These are phyloP conservation scores for Aquilaria yunnanensis DNA, from an alignment of 345 rosid species.

Conservation along the genomic window DNA sequence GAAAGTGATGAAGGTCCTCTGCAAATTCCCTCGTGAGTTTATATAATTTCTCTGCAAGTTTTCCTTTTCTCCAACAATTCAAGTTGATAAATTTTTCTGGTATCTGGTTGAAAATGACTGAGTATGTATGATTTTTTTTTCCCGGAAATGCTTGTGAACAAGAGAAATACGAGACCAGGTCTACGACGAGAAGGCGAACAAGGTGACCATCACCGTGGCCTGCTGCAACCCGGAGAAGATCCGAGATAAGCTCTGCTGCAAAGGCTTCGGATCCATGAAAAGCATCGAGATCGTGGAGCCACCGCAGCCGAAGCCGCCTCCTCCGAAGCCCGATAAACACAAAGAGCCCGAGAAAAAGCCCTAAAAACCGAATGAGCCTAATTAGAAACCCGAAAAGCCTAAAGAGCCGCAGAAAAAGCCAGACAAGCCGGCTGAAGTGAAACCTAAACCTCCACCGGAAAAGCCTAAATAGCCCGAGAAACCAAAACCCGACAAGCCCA, in stretches of 20 bases:
- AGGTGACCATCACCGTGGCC: conserved; percentile 45
- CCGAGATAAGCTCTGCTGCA: conserved; percentile 39
- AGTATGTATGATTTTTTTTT: no score
- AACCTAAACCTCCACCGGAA: no score
- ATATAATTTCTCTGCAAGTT: no score
- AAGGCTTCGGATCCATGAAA: conserved; percentile 41
- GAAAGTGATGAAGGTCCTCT: conserved; percentile 63
- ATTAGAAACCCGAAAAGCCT: background rate
- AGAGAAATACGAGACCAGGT: conserved; percentile 58
- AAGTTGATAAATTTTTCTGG: no score
- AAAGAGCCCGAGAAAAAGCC: conserved; percentile 1
- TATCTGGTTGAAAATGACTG: background rate
- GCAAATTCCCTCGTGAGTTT: conserved; percentile 60
- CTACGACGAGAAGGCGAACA: conserved; percentile 55
- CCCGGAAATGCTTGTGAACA: conserved; percentile 22
- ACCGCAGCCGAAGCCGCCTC: conserved; percentile 12
- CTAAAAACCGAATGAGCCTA: background rate
- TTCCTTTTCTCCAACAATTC: no score
- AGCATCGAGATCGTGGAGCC: conserved; percentile 37
- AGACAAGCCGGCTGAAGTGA: background rate
- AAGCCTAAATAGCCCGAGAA: no score
- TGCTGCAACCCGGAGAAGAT: conserved; percentile 73
- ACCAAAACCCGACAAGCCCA: no score
- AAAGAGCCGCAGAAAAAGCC: no score
- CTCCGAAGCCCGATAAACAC: background rate